Base-by-base conservation (phyloP, 192 early-diverging fungal genomes). In the Podila minutissima region DNA sequence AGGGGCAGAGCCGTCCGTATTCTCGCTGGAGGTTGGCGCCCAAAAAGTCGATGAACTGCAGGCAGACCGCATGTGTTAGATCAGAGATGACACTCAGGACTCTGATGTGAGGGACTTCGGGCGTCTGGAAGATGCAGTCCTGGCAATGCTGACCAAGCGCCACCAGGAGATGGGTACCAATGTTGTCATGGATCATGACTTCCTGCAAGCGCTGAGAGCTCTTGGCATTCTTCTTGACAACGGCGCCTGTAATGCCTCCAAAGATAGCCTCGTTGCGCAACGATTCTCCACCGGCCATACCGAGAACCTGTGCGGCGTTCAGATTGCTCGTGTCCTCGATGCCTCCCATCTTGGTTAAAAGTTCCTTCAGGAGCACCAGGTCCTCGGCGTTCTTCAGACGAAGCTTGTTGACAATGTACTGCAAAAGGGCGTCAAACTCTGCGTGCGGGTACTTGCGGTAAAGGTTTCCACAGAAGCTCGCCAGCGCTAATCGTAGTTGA, bases 311-410 rank as follows among this genome's bases (percentile, higher is more conserved):
- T 3, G 72, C 76, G 48, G 82, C 72, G 10, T 91, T 93, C 38
- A 88, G 59, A 22, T 76, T 79, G 10, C 50, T 66, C 1, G 85
- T 85, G 9, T 90, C 88, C 61, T 92, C 89, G 35, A 94, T 84
- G 22, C 95, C 95, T 28, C 86, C 75, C 89, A 96, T 92, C 58
- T 91, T 89, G 1, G 83, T 83, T 17, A 96, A 83, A 6, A 96
- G 64, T 65, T 96, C 93, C 13, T 88, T 85, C 20, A 96, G 62
- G 29, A 96, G 78, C 32, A 91, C 68, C 13, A 96, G 70, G 64
- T 95, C 93, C 20, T 86, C 82, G 2, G 89, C 68, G n/a, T 86
- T 85, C 17, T 86, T 75, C 7, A 78, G 29, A 9, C 77, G 75
- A n/a, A 96, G 72, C 49, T 91, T 91, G 55, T 87, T 87, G n/a